Base-by-base conservation (phyloP, 2,329 filamentous ascomycete genomes). In the Alternaria alternata region DNA sequence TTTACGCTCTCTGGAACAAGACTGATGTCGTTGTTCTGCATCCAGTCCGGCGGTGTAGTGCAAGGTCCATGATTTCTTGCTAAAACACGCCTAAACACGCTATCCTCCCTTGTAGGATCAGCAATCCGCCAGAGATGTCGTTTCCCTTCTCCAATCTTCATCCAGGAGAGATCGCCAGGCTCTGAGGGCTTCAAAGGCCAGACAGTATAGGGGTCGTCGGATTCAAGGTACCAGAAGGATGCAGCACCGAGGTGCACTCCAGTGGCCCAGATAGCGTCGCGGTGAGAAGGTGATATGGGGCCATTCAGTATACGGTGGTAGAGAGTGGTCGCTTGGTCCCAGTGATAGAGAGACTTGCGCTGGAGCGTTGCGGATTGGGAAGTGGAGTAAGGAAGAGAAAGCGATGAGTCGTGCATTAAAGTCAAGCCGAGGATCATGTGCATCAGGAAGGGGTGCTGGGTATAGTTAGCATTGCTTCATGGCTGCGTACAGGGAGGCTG, bases 101-200 rank as follows among this genome's bases (percentile, higher is more conserved):
- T 85, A 18, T 84, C 82, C 0, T 77, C 66, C 9, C 84, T 77
- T 4, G 79, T 59, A 0, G 86, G 84, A 51, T 88, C 78, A 1
- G 83, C 78, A 0, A 88, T 70, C 2, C 80, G 69, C 82, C 83
- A 88, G 1, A 89, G 78, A 4, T 81, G 79, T 54, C 79, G 81
- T 73, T 89, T 89, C 0, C 85, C 85, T 12, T 85, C 81, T 58
- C 80, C 82, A 71, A 89, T 81, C 51, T 79, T 83, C 2, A 89
- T 70, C 88, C 87, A 90, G 66, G 85, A 80, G 1, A 89, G 77
- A 62, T 88, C 85, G 1, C 75, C 68, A 0, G 77, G 60, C 0
- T 76, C 76, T 0, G 78, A 71, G 2, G 75, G 63, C 38, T 80
- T 83, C 2, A 90, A 75, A 0, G 88, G 88, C 87, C 87, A 90